These are phyloP conservation scores for Zalerion maritima DNA, from an alignment of 495 filamentous ascomycete species.

Conservation along the genomic window DNA sequence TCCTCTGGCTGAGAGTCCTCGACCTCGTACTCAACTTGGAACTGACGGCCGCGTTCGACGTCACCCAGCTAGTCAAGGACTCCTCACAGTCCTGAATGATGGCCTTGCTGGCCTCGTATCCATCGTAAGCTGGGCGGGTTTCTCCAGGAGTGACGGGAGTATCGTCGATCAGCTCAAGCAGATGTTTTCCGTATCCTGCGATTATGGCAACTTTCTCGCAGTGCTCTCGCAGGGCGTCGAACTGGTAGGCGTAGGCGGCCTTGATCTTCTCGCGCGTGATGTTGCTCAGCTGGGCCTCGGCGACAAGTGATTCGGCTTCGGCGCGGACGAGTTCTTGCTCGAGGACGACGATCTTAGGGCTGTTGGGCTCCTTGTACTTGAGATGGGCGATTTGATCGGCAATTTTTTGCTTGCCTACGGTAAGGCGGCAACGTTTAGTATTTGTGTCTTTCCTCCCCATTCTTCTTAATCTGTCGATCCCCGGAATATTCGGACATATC, in stretches of 20 bases:
- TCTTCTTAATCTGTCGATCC: no score
- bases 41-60: constrained; percentile 72
- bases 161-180: constrained; percentile 88
- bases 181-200: constrained; percentile 92
- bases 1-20: constrained; percentile 72
- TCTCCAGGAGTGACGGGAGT: constrained; percentile 94
- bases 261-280: constrained; percentile 99
- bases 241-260: constrained; percentile 95
- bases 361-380: constrained; percentile 99
- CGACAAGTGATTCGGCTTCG: constrained; percentile 94
- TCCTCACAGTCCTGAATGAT: constrained; percentile 99
- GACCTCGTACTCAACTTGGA: constrained; percentile 74
- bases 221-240: constrained; percentile 93
- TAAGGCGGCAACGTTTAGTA: constrained; percentile 1
- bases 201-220: constrained; percentile 98
- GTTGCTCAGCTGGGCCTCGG: constrained; percentile 95
- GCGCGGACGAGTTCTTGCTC: constrained; percentile 98
- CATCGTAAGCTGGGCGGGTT: constrained; percentile 91
- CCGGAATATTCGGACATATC: no score
- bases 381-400: constrained; percentile 97
- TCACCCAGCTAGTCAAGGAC: constrained; percentile 90
- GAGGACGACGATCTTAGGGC: constrained; percentile 89
- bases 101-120: constrained; percentile 94
- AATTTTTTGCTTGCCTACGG: constrained; percentile 91
- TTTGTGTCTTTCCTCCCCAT: no score